Evolutionary conservation across 345 rosid species (phyloP).

Genomic region (Syzygium aromaticum): DNA sequence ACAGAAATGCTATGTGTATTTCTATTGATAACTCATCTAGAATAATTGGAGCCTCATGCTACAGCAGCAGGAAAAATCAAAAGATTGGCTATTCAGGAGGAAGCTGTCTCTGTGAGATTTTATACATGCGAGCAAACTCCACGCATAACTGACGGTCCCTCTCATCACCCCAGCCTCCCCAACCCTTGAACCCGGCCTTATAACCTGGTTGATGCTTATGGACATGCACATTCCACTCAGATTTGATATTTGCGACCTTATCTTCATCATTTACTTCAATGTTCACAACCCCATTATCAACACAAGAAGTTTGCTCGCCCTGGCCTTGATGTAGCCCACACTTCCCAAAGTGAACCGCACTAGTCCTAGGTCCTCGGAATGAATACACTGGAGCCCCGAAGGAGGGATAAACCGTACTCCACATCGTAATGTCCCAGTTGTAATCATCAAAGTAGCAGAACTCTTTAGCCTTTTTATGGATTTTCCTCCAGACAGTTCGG

Average conservation of each 20-base stretch:
- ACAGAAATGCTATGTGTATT: neutral
- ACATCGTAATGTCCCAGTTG: slow-evolving; percentile 99
- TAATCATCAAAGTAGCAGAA: slow-evolving; percentile 94
- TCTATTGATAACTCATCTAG: neutral
- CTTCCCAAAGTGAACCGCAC: slow-evolving; percentile 94
- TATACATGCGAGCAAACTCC: slow-evolving; percentile 57
- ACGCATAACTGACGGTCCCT: slow-evolving; percentile 80
- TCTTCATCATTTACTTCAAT: slow-evolving; percentile 50
- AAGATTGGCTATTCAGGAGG: slow-evolving; percentile 12
- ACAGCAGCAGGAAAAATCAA: neutral
- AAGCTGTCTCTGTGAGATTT: slow-evolving; percentile 1
- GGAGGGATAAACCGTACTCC: slow-evolving; percentile 93
- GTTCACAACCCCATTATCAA: slow-evolving; percentile 64
- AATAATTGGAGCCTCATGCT: neutral
- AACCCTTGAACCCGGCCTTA: slow-evolving; percentile 94
- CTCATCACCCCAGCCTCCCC: slow-evolving; percentile 99
- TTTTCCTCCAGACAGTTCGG: slow-evolving; percentile 74
- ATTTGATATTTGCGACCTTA: slow-evolving; percentile 46
- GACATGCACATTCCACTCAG: slow-evolving; percentile 52
- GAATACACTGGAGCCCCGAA: slow-evolving; percentile 85
- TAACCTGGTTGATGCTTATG: slow-evolving; percentile 73
- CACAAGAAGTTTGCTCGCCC: slow-evolving; percentile 50
- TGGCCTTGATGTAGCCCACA: slow-evolving; percentile 98
- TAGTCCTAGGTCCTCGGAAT: slow-evolving; percentile 77
- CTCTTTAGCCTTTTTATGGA: slow-evolving; percentile 65